Conservation (phyloP, 805 yeast species). For the Ogataea ramenticola region DNA sequence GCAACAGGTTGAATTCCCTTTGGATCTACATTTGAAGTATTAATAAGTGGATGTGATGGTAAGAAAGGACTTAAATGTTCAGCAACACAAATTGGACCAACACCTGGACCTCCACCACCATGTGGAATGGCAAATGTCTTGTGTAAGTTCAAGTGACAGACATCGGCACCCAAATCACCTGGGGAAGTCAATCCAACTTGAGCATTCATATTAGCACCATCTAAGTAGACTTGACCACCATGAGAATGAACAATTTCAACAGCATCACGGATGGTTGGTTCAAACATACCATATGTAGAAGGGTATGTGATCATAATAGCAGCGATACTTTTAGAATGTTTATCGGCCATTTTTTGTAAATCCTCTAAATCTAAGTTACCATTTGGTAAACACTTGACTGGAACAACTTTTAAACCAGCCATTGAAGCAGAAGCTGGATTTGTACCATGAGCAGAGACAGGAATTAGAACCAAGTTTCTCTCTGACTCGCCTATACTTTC, state of each 20-base stretch:
- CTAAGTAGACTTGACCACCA: constrained; percentile 96
- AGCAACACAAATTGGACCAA: constrained; percentile 94
- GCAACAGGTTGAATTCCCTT: constrained; percentile 67
- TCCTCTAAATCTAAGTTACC: constrained; percentile 86
- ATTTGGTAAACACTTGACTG: constrained; percentile 77
- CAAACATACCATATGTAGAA: constrained; percentile 93
- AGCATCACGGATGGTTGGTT: constrained; percentile 81
- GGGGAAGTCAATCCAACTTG: constrained; percentile 97
- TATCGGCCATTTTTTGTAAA: constrained; percentile 61
- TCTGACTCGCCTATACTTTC: constrained; percentile 60
- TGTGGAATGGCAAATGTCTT: constrained; percentile 97
- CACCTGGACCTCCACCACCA: constrained; percentile 99
- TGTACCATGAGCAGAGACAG: constrained; percentile 97
- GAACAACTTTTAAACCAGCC: constrained; percentile 91
- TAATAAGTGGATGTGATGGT: constrained; percentile 68
- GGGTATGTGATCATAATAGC: constrained; percentile 97
- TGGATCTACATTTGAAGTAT: constrained; percentile 35
- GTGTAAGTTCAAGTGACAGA: constrained; percentile 93
- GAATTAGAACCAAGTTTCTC: constrained; percentile 86
- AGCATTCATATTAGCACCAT: constrained; percentile 99
- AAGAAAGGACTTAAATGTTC: constrained; percentile 71
- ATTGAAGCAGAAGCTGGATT: constrained; percentile 98
- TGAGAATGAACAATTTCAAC: constrained; percentile 74
- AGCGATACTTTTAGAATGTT: constrained; percentile 66
- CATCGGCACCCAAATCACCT: constrained; percentile 97